These are phyloP conservation scores for Coniella lustricola DNA, from an alignment of 2,329 filamentous ascomycete genomes.

Conservation along the genomic window DNA sequence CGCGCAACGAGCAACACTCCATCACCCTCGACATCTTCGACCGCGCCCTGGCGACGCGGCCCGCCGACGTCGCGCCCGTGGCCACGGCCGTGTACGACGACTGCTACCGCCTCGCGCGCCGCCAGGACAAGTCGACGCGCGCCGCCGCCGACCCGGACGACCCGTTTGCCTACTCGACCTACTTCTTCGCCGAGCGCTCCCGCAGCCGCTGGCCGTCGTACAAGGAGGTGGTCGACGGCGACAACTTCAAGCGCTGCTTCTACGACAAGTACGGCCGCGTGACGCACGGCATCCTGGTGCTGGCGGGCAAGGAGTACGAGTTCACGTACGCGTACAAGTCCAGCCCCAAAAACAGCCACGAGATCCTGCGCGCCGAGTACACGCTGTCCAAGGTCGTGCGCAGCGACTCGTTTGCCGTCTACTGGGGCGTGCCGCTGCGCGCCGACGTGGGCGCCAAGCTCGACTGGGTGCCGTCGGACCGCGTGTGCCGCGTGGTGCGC, in stretches of 20 bases:
- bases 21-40: conserved; percentile 26
- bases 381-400: conserved; percentile 14
- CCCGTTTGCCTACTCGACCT: conserved; percentile 18
- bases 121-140: conserved; percentile 17
- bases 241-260: conserved; percentile 21
- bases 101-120: conserved; percentile 21
- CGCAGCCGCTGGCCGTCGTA: conserved; percentile 21
- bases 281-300: conserved; percentile 23
- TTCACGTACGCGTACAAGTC: conserved; percentile 31
- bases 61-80: conserved; percentile 18
- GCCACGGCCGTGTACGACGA: conserved; percentile 25
- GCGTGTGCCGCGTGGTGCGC: conserved; percentile 28
- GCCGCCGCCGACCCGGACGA: conserved; percentile 15
- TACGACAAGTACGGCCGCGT: conserved; percentile 30
- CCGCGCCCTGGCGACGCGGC: conserved; percentile 19
- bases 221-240: conserved; percentile 21
- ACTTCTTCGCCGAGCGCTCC: conserved; percentile 20
- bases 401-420: conserved; percentile 26
- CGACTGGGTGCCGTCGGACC: conserved; percentile 29
- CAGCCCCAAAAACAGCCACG: conserved; percentile 25
- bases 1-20: conserved; percentile 19
- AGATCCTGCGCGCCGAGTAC: conserved; percentile 28
- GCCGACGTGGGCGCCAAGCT: conserved; percentile 22
- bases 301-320: conserved; percentile 23
- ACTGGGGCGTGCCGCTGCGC: conserved; percentile 27